Evolutionary conservation across 2,329 filamentous ascomycete species (phyloP).

Genomic region (Tolypocladium pustulatum): DNA sequence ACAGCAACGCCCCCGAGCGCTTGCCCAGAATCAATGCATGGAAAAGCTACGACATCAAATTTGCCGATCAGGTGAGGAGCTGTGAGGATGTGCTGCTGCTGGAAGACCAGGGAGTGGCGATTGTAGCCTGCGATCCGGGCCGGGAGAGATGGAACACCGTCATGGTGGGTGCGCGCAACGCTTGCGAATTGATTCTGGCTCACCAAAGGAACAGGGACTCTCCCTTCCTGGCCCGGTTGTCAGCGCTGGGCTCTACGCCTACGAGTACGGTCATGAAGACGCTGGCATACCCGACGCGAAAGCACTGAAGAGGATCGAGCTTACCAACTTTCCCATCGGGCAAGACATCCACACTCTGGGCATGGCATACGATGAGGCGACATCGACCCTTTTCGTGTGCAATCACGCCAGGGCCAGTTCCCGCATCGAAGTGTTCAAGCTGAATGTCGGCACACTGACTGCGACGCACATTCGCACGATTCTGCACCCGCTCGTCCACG

Average conservation of each 20-base stretch:
- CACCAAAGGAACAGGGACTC: conserved; percentile 11
- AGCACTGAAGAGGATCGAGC: conserved; percentile 11
- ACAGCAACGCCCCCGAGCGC: conserved; percentile 18
- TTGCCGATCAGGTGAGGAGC: conserved; percentile 24
- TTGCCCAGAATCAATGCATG: conserved; percentile 17
- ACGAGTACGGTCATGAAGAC: conserved; percentile 19
- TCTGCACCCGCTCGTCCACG: conserved; percentile 24
- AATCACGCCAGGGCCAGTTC: conserved; percentile 25
- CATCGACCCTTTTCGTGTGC: conserved; percentile 23
- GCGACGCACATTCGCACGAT: conserved; percentile 26
- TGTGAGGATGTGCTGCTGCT: conserved; percentile 29
- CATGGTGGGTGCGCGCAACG: conserved; percentile 17
- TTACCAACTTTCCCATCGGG: conserved; percentile 12
- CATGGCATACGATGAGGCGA: conserved; percentile 23
- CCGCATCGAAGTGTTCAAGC: conserved; percentile 26
- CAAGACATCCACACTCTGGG: conserved; percentile 30
- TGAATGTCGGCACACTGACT: conserved; percentile 20
- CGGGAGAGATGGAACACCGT: conserved; percentile 30
- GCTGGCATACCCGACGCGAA: conserved; percentile 3
- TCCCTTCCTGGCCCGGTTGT: conserved; percentile 8
- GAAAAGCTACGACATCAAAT: conserved; percentile 19
- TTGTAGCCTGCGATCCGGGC: conserved; percentile 27
- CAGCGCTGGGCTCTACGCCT: conserved; percentile 23
- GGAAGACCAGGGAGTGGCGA: conserved; percentile 21
- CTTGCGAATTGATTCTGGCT: too few relatives aligned